Conservation (phyloP, 2,329 filamentous ascomycete species). For the Arthrobotrys sphaeroides region DNA sequence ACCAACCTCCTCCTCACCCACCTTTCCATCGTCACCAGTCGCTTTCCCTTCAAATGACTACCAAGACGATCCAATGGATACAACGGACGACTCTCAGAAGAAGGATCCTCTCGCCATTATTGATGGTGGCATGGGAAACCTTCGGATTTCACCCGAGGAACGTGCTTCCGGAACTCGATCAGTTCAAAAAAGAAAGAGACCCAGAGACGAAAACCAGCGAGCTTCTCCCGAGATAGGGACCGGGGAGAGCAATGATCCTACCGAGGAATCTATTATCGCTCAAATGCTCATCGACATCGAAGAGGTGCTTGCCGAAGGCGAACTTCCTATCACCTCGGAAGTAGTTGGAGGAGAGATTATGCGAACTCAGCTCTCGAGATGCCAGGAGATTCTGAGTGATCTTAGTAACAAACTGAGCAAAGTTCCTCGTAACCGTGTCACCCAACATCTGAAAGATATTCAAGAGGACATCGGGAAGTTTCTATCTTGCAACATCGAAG, state of each 20-base stretch:
- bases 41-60: too few relatives aligned
- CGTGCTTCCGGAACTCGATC: neutral
- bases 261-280: neutral
- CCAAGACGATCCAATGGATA: neutral
- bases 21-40: neutral
- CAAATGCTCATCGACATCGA: neutral
- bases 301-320: neutral
- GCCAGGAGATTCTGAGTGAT: neutral
- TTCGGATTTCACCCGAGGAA: neutral
- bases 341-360: neutral
- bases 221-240: neutral
- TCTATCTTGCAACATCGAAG: neutral
- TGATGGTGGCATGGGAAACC: neutral
- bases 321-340: constrained; percentile 1
- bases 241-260: neutral
- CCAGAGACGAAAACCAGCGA: neutral
- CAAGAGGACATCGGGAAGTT: neutral
- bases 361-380: neutral
- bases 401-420: neutral
- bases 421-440: neutral
- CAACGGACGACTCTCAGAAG: neutral
- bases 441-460: neutral
- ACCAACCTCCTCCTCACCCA: neutral
- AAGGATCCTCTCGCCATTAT: neutral
- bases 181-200: neutral